Evolutionary conservation across 2,329 filamentous ascomycete genomes (phyloP), one percentile per base, ranked within the genome.

Genomic region (Xylariales sp.): DNA sequence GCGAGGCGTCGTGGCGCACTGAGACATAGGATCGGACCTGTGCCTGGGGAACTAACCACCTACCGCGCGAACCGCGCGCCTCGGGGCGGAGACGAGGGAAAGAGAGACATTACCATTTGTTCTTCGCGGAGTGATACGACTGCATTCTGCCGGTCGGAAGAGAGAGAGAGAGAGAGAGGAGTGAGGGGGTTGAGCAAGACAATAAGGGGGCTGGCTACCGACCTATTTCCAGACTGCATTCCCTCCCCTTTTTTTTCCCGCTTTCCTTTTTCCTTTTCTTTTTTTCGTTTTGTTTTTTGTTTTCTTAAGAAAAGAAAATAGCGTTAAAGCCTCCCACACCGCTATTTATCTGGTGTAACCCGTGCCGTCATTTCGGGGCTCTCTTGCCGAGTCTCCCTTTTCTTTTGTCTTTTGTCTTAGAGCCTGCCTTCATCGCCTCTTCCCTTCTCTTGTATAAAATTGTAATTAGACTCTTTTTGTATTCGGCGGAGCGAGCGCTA

Each of bases 361-460:
- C 28, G 5, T 23, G 18, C 16, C 28, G 30, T 12, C 28, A n/a
- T 12, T 7, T 53, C 12, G 5, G 23, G 23, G 23, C 23, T 14
- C 52, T 41, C 18, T 39, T 10, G 2, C 14, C 45, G 12, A 10
- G 5, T 5, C 7, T 34, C n/a, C 18, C 23, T 18, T 16, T 14
- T 5, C 39, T 57, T 65, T 58, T 54, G 23, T 23, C 52, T 49
- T 66, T 66, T 63, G 53, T 67, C 14, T 34, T 58, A 66, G 58
- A 61, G 63, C 48, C 32, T 23, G 23, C 23, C 23, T 23, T 23
- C 23, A 23, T 23, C 23, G 23, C 2, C 23, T 23, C 23, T 55
- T 0, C 36, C 8, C 48, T 50, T 49, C 57, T 4, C 4, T 55
- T 62, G 60, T 55, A 55, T 18, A 62, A 56, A 9, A n/a, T n/a